Conservation (phyloP, 1,284 basidiomycete species). For the Tranzscheliella williamsii region DNA sequence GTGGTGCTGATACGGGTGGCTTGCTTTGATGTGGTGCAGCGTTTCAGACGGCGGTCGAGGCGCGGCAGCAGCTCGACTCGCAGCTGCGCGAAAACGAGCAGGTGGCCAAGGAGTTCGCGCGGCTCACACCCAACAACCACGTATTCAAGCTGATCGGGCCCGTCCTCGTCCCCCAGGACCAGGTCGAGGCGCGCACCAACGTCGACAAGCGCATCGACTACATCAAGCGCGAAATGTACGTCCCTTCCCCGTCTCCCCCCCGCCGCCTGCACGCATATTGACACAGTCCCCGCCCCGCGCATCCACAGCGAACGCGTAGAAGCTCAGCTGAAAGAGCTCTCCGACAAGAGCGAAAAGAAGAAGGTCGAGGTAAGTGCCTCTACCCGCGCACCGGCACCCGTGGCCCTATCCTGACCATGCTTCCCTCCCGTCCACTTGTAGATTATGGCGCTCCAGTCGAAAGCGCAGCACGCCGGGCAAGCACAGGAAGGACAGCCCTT, state of each 20-base stretch:
- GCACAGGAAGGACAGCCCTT: too few relatives aligned
- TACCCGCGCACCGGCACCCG: too few relatives aligned
- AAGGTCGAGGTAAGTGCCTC: slow-evolving; percentile 39
- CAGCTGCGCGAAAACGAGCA: slow-evolving; percentile 89
- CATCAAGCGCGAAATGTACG: slow-evolving; percentile 86
- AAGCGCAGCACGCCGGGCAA: slow-evolving; percentile 26
- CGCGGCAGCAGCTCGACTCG: slow-evolving; percentile 61
- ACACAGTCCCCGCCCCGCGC: too few relatives aligned
- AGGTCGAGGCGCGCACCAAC: slow-evolving; percentile 81
- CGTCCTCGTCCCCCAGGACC: slow-evolving; percentile 86
- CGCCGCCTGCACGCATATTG: too few relatives aligned
- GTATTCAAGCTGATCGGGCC: slow-evolving; percentile 93
- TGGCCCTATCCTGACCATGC: too few relatives aligned
- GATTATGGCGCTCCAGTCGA: slow-evolving; percentile 43
- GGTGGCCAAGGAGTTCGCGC: slow-evolving; percentile 90
- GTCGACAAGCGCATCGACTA: slow-evolving; percentile 90
- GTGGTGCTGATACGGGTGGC: too few relatives aligned
- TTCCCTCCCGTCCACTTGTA: too few relatives aligned
- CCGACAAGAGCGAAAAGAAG: slow-evolving; percentile 44
- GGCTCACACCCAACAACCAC: slow-evolving; percentile 74
- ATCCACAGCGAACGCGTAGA: slow-evolving; percentile 35
- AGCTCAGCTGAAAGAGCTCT: slow-evolving; percentile 40
- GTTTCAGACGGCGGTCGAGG: slow-evolving; percentile 46
- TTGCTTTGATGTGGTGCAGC: slow-evolving; percentile 13
- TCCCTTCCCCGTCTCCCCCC: not conserved